Base-by-base conservation (phyloP, 2,329 filamentous ascomycete genomes). In the Ophiostoma quercus region DNA sequence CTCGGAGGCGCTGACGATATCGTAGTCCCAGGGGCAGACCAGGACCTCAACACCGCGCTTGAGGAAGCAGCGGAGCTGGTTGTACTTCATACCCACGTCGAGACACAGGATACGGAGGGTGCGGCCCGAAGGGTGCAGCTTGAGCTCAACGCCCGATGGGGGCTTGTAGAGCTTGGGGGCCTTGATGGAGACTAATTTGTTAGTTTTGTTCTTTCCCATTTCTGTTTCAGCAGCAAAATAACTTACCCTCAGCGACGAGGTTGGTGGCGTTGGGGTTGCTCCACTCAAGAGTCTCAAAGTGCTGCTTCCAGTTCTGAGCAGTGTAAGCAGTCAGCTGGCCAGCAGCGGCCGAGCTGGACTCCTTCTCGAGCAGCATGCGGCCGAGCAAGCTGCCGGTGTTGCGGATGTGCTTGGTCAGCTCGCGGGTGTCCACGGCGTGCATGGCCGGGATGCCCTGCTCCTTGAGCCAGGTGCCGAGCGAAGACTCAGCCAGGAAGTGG, bases 31-130 rank as follows among this genome's bases (percentile, higher is more conserved):
- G 11, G 95, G 95, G 73, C 95, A 94, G 70, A 97, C 92, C 74
- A 97, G 82, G 67, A 98, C 94, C 79, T 99, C 95, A 70, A 98
- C 91, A 69, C 95, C 95, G 75, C 95, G 89, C 76, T 88, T 90
- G 71, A 99, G 84, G 76, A 99, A 89, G 82, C 95, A 99, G 75
- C 95, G 88, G 75, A 99, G 85, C 82, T 99, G 95, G 82, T 98
- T 99, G 83, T 92, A 97, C 82, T 99, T 99, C 84, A 98, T 89
- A 79, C 95, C 95, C 75, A 99, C 94, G 82, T 99, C 95, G 75
- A 99, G 87, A 78, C 93, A 97, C 67, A 98, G 84, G 72, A 99
- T 89, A 77, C 94, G 92, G 71, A 98, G 85, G 67, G 90, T 85
- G 75, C 94, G 91, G 72, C 94, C 95, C 70, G 92, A 96, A 37